Evolutionary conservation across 352 stramenopile species (phyloP).

Genomic region (Globisporangium solare): DNA sequence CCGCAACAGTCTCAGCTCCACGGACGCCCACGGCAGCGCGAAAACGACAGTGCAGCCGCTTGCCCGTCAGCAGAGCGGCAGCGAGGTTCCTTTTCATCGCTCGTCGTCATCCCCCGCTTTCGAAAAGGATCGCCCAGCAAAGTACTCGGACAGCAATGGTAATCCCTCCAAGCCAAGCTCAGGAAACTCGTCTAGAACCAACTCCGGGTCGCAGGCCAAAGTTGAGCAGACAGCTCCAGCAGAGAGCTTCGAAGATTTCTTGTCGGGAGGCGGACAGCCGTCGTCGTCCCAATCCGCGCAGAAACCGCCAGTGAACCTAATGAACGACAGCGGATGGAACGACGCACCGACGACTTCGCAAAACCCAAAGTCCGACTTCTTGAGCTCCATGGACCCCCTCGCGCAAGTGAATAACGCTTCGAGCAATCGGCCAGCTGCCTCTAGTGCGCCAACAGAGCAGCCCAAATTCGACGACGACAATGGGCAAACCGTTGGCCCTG

Average conservation of each 20-base stretch:
- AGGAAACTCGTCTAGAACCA: constrained; percentile 29
- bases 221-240: constrained; percentile 18
- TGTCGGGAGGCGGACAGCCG: constrained; percentile 38
- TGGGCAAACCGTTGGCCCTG: constrained; percentile 72
- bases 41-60: constrained; percentile 24
- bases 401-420: constrained; percentile 25
- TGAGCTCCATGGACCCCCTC: constrained; percentile 69
- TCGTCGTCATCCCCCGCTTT: constrained; percentile 39
- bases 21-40: neutral
- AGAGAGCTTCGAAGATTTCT: constrained; percentile 69
- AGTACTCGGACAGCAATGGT: constrained; percentile 56
- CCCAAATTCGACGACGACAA: constrained; percentile 79
- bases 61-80: constrained; percentile 15
- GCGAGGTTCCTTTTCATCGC: constrained; percentile 29
- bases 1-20: constrained; percentile 2
- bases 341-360: constrained; percentile 28
- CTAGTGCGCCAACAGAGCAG: constrained; percentile 23
- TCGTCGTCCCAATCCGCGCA: constrained; percentile 4
- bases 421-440: constrained; percentile 1
- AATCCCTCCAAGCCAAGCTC: constrained; percentile 12
- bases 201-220: constrained; percentile 22
- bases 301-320: constrained; percentile 57
- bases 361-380: constrained; percentile 38
- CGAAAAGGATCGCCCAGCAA: constrained; percentile 47
- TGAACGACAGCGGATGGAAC: constrained; percentile 55